Evolutionary conservation across 768 basidiomycete genomes (phyloP).

Genomic region (Leucogyrophana mollusca): DNA sequence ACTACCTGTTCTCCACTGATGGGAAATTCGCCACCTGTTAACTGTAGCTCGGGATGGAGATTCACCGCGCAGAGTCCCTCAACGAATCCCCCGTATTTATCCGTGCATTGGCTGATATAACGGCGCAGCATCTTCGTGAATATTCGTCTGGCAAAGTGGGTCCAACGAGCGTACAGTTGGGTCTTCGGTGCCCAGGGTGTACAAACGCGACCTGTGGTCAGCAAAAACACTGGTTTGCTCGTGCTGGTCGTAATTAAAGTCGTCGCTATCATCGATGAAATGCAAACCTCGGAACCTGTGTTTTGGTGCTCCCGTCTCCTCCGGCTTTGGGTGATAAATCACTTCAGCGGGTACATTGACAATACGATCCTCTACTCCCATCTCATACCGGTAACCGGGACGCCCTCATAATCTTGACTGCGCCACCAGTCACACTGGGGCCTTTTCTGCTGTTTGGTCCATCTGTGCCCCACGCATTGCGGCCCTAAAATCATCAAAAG

Average conservation of each 20-base stretch:
- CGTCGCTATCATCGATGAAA: too few species aligned
- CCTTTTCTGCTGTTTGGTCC: too few species aligned
- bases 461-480: too few species aligned
- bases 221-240: slow-evolving; percentile 88
- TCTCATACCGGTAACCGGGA: too few species aligned
- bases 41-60: slow-evolving; percentile 85
- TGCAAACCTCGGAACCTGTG: too few species aligned
- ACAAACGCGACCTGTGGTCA: slow-evolving; percentile 83
- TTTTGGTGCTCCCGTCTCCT: too few species aligned
- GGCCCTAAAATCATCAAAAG: too few species aligned
- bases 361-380: too few species aligned
- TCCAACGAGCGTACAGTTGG: slow-evolving; percentile 75
- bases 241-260: slow-evolving; percentile 56
- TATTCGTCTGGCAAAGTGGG: slow-evolving; percentile 53
- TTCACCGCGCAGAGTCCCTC: slow-evolving; percentile 84
- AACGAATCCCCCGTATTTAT: slow-evolving; percentile 97
- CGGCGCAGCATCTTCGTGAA: slow-evolving; percentile 71
- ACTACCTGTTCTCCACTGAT: background rate
- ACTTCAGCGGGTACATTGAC: too few species aligned
- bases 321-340: too few species aligned
- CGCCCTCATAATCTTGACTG: too few species aligned
- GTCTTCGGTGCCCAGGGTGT: slow-evolving; percentile 92
- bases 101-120: slow-evolving; percentile 91
- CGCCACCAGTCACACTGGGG: too few species aligned
- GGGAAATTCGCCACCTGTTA: slow-evolving; percentile 6